A percentile compares a stretch with the other conserved stretches of the same genome.
Conservation (phyloP, 2,329 filamentous ascomycete genomes). For the Orbilia ellipsospora region DNA sequence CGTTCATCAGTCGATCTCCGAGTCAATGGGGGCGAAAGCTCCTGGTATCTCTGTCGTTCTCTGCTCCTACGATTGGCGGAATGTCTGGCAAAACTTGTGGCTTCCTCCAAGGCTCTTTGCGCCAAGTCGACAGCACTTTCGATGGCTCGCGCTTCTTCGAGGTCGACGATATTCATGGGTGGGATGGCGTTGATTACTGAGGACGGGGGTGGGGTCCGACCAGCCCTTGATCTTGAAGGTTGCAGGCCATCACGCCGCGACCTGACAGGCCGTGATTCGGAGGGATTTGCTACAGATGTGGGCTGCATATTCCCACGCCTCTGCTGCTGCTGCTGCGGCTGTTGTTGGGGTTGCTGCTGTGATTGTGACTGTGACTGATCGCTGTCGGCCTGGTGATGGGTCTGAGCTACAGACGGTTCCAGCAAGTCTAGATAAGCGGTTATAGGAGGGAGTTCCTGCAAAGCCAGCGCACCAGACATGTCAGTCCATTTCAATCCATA, state of each 20-base stretch:
- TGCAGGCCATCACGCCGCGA: slow-evolving; percentile 42
- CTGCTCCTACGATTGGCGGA: slow-evolving; percentile 56
- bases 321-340: neutral
- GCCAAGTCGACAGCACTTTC: slow-evolving; percentile 43
- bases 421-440: slow-evolving; percentile 54
- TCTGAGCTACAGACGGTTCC: slow-evolving; percentile 42
- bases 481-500: slow-evolving; percentile 41
- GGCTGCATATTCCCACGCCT: slow-evolving; percentile 45
- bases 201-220: slow-evolving; percentile 43
- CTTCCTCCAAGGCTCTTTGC: slow-evolving; percentile 54
- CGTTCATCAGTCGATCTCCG: slow-evolving; percentile 47
- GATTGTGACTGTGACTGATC: slow-evolving; percentile 39
- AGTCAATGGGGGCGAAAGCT: slow-evolving; percentile 56
- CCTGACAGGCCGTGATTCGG: slow-evolving; percentile 44
- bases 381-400: slow-evolving; percentile 41
- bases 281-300: slow-evolving; percentile 44
- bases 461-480: slow-evolving; percentile 55
- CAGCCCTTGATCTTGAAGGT: slow-evolving; percentile 42
- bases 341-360: slow-evolving; percentile 4
- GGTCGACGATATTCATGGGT: slow-evolving; percentile 43
- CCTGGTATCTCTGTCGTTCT: slow-evolving; percentile 56
- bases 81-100: slow-evolving; percentile 48
- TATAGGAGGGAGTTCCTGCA: slow-evolving; percentile 55
- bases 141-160: slow-evolving; percentile 39
- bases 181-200: slow-evolving; percentile 46